Evolutionary conservation across 768 basidiomycete species (phyloP), one percentile per base, ranked within the genome.

Genomic region (Tephrocybe sp.): DNA sequence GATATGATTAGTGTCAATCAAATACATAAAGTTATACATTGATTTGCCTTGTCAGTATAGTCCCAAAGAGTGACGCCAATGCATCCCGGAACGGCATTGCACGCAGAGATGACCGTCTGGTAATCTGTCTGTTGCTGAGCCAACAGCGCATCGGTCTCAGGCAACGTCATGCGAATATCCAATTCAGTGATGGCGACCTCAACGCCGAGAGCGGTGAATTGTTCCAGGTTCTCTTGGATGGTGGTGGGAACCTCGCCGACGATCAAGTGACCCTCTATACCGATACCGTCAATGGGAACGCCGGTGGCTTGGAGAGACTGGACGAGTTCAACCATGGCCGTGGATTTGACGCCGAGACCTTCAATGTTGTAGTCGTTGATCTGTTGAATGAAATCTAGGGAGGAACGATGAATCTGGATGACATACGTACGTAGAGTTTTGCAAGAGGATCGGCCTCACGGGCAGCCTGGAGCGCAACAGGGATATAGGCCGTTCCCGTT

Each of bases 181-280:
- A 87, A 73, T 60, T 86, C 85, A 2, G 84, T 86, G 55, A 86
- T 76, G 16, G 83, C 83, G 25, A 85, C 79, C 57, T 86, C 84
- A 28, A 87, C 68, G 5, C 85, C 83, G 22, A 86, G 76, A 12
- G 75, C 75, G 11, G 79, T 74, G 60, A 86, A 79, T 41, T 75
- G 69, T 55, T 76, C 60, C 52, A 84, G 68, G 52, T 79, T 78
- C 3, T 70, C 61, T 51, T 75, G 66, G 45, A 86, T 63, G 11
- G 67, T 66, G 6, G 70, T 65, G 3, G 82, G 80, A 9, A 86
- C 70, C 52, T 75, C 57, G 19, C 82, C 83, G 25, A 84, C 76
- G 56, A 82, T 79, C 54, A 84, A 69, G 63, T 86, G 84, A 42
- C 69, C 66, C 66, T 85, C 77, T 50, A 84, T 71, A 48, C 84